phyloP scores from a whole-genome alignment of 192 early-diverging fungal species.

The Coemansia sp. region DNA sequence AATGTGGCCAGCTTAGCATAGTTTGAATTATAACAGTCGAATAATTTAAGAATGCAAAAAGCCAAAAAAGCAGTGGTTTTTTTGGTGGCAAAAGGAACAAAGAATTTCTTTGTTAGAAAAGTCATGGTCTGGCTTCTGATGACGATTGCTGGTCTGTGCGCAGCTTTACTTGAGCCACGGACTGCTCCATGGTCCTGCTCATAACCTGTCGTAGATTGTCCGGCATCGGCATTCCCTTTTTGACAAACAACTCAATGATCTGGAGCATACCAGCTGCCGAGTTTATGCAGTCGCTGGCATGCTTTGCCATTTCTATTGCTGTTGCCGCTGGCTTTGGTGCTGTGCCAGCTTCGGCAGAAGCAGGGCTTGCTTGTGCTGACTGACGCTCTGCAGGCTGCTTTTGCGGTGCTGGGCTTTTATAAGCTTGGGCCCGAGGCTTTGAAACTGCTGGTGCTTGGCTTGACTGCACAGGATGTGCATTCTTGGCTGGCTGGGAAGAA shows the following conservation, averaged over 20 bases:
- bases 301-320: not conserved
- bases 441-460: not conserved
- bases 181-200: not conserved
- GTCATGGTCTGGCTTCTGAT: not conserved
- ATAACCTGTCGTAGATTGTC: not conserved
- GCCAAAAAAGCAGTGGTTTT: conserved; percentile 15
- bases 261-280: not conserved
- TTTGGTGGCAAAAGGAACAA: not conserved
- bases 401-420: too few relatives aligned
- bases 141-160: not conserved
- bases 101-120: too few relatives aligned
- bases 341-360: not conserved
- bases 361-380: not conserved
- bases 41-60: not conserved
- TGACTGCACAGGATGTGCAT: not conserved
- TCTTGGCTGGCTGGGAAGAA: not conserved
- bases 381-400: too few relatives aligned
- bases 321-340: not conserved
- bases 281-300: conserved; percentile 1
- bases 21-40: too few relatives aligned
- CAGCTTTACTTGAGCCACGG: not conserved
- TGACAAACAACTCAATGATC: not conserved
- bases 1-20: too few relatives aligned
- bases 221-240: not conserved
- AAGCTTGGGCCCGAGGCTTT: too few relatives aligned